Evolutionary conservation across 2,329 filamentous ascomycete species (phyloP).

Genomic region (Juglanconis juglandina): DNA sequence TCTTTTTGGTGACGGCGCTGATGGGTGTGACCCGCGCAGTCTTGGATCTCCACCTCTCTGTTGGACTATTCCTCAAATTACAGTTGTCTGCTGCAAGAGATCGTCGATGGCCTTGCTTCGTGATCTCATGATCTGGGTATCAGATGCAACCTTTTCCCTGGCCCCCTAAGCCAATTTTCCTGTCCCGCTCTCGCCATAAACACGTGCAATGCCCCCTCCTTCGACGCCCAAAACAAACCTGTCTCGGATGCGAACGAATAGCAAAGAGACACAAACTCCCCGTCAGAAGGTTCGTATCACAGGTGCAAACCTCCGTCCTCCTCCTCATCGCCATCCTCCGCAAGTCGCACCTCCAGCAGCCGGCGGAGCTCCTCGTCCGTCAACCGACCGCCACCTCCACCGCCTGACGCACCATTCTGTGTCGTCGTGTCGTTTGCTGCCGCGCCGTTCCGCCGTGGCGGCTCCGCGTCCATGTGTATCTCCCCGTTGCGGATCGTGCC

Average conservation of each 20-base stretch:
- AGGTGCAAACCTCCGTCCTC: conserved; percentile 62
- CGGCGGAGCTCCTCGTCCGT: conserved; percentile 58
- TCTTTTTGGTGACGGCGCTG: conserved; percentile 9
- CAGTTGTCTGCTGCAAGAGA: neutral
- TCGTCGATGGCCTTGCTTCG: no score
- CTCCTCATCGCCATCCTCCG: conserved; percentile 43
- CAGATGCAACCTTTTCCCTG: neutral
- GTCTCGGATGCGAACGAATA: neutral
- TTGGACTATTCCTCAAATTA: neutral
- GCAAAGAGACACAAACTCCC: neutral
- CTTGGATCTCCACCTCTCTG: neutral
- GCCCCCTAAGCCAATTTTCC: neutral
- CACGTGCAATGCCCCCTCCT: neutral
- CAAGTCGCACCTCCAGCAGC: conserved; percentile 54
- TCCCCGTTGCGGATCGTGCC: conserved; percentile 53
- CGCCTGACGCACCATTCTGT: neutral
- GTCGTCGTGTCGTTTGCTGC: neutral
- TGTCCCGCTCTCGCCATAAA: neutral
- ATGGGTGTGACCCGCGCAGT: no score
- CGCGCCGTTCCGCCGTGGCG: neutral
- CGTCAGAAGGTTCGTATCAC: conserved; percentile 31
- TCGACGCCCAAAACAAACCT: neutral
- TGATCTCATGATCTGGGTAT: conserved; percentile 13
- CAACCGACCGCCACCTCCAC: conserved; percentile 50
- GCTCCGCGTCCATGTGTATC: conserved; percentile 39